A percentile compares a stretch with the other conserved stretches of the same genome.
phyloP scores from a whole-genome alignment of 768 basidiomycete genomes.

The Mycena indigotica region DNA sequence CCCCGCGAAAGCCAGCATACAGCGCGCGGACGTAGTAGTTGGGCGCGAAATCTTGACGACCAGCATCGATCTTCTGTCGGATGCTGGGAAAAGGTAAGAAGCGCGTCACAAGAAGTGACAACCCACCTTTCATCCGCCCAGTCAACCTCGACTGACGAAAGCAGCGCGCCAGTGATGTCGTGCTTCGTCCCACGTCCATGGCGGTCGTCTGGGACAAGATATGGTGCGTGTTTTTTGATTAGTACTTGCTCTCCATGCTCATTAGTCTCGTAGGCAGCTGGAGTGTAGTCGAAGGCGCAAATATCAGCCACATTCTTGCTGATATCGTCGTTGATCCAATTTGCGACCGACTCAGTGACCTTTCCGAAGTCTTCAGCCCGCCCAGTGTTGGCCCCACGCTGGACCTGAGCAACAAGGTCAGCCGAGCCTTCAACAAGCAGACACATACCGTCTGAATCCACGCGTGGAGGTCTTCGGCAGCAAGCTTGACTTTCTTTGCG shows the following conservation, averaged over 20 bases:
- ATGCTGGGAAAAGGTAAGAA: slow-evolving; percentile 1
- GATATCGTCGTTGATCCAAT: neutral
- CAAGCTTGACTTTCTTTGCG: neutral
- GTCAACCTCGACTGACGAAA: slow-evolving; percentile 1
- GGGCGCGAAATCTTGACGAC: neutral
- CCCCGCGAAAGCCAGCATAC: slow-evolving; percentile 6
- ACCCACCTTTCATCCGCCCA: neutral
- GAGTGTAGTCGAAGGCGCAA: slow-evolving; percentile 2
- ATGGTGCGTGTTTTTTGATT: neutral
- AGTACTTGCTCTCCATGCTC: neutral
- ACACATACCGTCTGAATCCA: slow-evolving; percentile 2
- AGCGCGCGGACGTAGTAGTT: slow-evolving; percentile 11
- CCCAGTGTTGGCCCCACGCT: slow-evolving; percentile 14
- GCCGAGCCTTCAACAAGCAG: no score
- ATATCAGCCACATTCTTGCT: slow-evolving; percentile 1
- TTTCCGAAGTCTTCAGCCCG: slow-evolving; percentile 11
- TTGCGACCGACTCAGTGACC: neutral
- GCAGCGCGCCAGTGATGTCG: slow-evolving; percentile 4
- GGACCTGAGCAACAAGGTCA: slow-evolving; percentile 3
- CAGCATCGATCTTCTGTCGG: neutral
- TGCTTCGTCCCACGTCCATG: slow-evolving; percentile 1
- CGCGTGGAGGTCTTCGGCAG: neutral
- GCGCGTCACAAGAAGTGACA: slow-evolving; percentile 2
- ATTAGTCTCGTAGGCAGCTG: neutral
- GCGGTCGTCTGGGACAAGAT: neutral